phyloP scores from a whole-genome alignment of 1,284 basidiomycete species.

The Trametes polyzona region DNA sequence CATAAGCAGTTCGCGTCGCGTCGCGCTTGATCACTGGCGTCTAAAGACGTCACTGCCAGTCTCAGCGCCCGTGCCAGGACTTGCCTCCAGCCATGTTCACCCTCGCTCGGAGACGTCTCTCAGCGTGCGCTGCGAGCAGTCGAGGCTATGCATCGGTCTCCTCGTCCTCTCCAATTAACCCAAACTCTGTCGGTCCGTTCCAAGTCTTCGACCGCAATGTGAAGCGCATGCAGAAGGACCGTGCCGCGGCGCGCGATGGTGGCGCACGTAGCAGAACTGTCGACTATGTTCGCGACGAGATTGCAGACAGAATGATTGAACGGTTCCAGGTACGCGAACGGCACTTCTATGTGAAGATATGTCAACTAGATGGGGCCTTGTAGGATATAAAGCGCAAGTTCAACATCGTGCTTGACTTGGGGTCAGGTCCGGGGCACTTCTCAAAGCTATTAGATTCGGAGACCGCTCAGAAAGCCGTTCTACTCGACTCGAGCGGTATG shows the following conservation, averaged over 20 bases:
- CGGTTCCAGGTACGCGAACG: conserved; percentile 68
- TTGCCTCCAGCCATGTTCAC: conserved; percentile 10
- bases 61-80: not conserved
- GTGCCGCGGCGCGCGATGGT: conserved; percentile 63
- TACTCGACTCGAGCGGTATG: conserved; percentile 90
- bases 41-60: conserved; percentile 4
- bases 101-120: not conserved
- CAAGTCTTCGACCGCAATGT: conserved; percentile 87
- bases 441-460: conserved; percentile 80
- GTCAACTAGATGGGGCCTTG: not conserved
- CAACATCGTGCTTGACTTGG: conserved; percentile 82
- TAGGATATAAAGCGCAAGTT: conserved; percentile 94
- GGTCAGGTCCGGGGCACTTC: conserved; percentile 94
- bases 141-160: conserved; percentile 34
- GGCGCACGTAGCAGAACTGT: conserved; percentile 74
- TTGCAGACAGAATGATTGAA: conserved; percentile 91
- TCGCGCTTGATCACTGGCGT: conserved; percentile 18
- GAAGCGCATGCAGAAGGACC: conserved; percentile 85
- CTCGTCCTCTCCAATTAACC: conserved; percentile 39
- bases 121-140: not conserved
- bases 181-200: conserved; percentile 59
- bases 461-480: conserved; percentile 75
- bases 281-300: conserved; percentile 92
- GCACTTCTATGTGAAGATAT: not conserved
- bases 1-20: conserved; percentile 24